Base-by-base conservation (phyloP, 306 rosid genomes). In the Cicer bijugum region DNA sequence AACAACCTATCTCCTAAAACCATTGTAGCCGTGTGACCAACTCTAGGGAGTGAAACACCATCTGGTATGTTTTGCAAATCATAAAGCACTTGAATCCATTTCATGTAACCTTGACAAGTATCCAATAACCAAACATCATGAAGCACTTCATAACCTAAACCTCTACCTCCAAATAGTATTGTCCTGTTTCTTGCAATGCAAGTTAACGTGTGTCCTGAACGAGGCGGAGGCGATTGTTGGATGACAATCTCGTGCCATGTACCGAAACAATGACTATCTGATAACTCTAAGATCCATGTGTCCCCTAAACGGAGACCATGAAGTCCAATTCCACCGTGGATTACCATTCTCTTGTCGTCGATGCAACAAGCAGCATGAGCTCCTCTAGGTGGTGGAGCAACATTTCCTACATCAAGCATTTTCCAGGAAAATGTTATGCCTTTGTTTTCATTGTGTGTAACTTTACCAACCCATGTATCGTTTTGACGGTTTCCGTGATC, bases 131-230 rank as follows among this genome's bases (percentile, higher is more conserved):
- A 93, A 19, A 93, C 67, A 88, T 93, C 98, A 82, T 83, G 69
- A 20, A 93, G 97, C 65, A 91, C 94, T 17, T 89, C 92, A 78
- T 89, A 91, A 10, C 90, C 88, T 57, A 80, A 74, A 8, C 97
- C 98, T 86, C 98, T 89, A 2, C 98, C 98, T 38, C 97, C 98
- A 77, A 91, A 93, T 58, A 93, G 78, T 70, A 93, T 80, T 51
- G 79, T 84, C 78, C 73, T 77, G 39, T 80, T 74, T 73, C 78
- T 89, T 2, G 92, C 90, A 55, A 85, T 79, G 88, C 89, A 82
- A 4, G 97, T 93, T 66, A 93, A 70, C 0, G 97, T 82, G 84
- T 93, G 98, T 51, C 98, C 98, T 9, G 98, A 91, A 6, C 97
- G 96, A 7, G 98, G 90, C 0, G 98, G 89, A 44, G 98, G 98